Conservation (phyloP, 805 yeast genomes). For the Isabelozyma heimii region DNA sequence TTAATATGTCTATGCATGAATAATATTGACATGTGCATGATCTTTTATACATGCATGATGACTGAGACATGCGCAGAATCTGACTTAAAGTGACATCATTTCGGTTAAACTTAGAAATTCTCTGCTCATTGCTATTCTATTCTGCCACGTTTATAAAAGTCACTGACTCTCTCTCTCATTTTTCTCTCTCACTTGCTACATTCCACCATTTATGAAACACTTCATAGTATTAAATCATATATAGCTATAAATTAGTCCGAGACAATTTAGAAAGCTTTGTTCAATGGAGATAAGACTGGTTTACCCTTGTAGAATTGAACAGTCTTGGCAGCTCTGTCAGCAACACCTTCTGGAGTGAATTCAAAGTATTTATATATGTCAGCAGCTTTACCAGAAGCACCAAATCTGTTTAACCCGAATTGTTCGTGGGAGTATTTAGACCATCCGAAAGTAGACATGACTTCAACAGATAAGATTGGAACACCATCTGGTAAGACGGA, state of each 20-base stretch:
- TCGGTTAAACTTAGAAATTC: no score
- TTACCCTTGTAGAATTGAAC: conserved; percentile 80
- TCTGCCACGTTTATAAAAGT: no score
- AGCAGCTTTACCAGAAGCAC: conserved; percentile 89
- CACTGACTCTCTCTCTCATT: no score
- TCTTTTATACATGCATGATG: no score
- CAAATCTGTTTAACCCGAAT: conserved; percentile 93
- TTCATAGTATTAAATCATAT: no score
- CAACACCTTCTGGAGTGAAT: conserved; percentile 91
- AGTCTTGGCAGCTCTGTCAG: conserved; percentile 78
- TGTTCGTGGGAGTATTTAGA: conserved; percentile 93
- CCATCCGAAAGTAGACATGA: conserved; percentile 90
- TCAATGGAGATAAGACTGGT: conserved; percentile 70
- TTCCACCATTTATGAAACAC: neutral
- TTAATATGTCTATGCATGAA: no score
- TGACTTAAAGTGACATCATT: no score
- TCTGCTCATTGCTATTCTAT: no score
- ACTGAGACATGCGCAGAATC: no score
- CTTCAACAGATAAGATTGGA: conserved; percentile 93
- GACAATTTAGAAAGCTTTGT: conserved; percentile 62
- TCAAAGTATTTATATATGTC: conserved; percentile 82
- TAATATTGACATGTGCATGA: no score
- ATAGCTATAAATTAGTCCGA: no score
- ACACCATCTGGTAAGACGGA: conserved; percentile 92
- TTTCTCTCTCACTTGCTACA: no score